Conservation (phyloP, 768 basidiomycete species). For the Suillus spraguei region DNA sequence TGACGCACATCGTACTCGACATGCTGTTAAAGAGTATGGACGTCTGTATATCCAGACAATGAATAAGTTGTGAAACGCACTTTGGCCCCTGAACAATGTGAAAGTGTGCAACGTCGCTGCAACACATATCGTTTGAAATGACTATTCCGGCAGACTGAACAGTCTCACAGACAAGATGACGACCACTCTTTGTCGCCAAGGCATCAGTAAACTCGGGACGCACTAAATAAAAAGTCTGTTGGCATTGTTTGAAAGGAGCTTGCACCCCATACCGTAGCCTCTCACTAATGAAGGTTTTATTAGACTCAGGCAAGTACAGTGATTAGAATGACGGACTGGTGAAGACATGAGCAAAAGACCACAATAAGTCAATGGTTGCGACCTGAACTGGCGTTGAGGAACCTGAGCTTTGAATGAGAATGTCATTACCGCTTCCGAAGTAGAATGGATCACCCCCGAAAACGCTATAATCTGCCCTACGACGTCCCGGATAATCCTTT, state of each 20-base stretch:
- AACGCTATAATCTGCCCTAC: conserved; percentile 68
- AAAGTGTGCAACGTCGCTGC: conserved; percentile 81
- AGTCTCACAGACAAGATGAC: conserved; percentile 86
- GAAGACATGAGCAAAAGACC: conserved; percentile 83
- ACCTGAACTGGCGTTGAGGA: conserved; percentile 48
- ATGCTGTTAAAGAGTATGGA: conserved; percentile 43
- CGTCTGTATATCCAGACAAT: background rate
- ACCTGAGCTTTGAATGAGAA: background rate
- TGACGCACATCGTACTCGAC: conserved; percentile 46
- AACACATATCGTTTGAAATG: conserved; percentile 90
- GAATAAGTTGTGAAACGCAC: conserved; percentile 43
- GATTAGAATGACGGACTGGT: conserved; percentile 55
- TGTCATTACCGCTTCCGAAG: conserved; percentile 76
- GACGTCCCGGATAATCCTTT: conserved; percentile 79
- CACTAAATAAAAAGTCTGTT: conserved; percentile 42
- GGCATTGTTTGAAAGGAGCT: background rate
- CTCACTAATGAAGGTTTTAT: conserved; percentile 36
- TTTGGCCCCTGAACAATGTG: conserved; percentile 93
- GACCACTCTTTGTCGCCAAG: conserved; percentile 83
- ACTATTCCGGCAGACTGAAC: conserved; percentile 67
- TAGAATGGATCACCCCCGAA: conserved; percentile 84
- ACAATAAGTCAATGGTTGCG: conserved; percentile 86
- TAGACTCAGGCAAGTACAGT: background rate
- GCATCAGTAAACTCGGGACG: conserved; percentile 93
- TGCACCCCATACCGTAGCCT: conserved; percentile 44